Evolutionary conservation across 345 rosid genomes (phyloP).

Genomic region (Acer saccharum): DNA sequence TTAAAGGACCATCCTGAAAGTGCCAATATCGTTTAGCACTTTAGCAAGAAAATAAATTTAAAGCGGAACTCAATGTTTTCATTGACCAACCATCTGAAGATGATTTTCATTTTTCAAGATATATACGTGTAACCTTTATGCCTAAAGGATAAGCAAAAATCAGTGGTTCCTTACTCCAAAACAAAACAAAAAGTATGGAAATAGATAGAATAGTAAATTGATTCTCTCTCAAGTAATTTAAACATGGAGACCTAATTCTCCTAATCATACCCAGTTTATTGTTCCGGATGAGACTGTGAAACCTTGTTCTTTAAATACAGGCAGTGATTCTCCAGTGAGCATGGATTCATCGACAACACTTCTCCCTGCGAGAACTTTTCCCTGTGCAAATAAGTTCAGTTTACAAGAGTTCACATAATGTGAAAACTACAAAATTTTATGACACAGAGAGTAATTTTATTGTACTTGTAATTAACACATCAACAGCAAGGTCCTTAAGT

Average conservation of each 20-base stretch:
- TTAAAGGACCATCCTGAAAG: constrained; percentile 89
- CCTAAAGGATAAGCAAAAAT: constrained; percentile 4
- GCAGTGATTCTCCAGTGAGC: constrained; percentile 97
- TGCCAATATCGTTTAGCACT: constrained; percentile 1
- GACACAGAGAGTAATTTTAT: background rate
- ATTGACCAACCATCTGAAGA: constrained; percentile 11
- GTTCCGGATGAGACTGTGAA: constrained; percentile 89
- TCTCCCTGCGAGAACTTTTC: constrained; percentile 86
- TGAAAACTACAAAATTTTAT: background rate
- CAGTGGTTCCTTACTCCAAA: constrained; percentile 9
- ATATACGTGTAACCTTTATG: background rate
- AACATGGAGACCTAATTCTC: background rate
- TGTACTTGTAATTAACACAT: constrained; percentile 1
- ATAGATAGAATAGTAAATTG: constrained; percentile 6
- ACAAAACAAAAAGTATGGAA: background rate
- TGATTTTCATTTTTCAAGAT: background rate
- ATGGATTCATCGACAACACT: constrained; percentile 98
- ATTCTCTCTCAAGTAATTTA: background rate
- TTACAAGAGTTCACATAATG: background rate
- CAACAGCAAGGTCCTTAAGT: background rate
- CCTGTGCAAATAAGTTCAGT: constrained; percentile 47
- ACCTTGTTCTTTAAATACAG: constrained; percentile 81
- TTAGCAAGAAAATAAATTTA: constrained; percentile 12
- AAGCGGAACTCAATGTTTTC: background rate
- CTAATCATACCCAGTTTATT: constrained; percentile 72